These are phyloP conservation scores for Leucaena leucocephala DNA, from an alignment of 306 rosid genomes.

Conservation along the genomic window DNA sequence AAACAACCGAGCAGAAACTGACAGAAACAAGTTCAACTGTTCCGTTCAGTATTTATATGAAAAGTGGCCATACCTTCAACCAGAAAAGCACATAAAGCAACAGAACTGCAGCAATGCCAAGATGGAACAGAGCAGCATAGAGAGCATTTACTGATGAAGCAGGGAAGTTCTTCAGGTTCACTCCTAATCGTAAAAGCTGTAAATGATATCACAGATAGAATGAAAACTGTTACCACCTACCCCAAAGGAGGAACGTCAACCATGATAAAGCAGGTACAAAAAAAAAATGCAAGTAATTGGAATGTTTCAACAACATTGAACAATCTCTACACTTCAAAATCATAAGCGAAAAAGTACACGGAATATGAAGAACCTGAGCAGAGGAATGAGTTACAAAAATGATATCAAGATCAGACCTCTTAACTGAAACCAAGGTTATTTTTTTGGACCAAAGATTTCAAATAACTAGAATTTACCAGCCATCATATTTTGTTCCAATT, in stretches of 20 bases:
- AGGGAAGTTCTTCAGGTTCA: conserved; percentile 88
- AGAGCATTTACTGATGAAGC: conserved; percentile 62
- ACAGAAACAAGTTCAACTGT: conserved; percentile 28
- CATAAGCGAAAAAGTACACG: not conserved
- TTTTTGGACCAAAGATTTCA: not conserved
- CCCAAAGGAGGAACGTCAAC: conserved; percentile 24
- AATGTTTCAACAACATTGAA: conserved; percentile 3
- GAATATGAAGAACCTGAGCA: not conserved
- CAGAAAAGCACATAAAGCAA: conserved; percentile 85
- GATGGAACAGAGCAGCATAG: conserved; percentile 75
- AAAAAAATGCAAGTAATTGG: not conserved
- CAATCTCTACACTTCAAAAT: conserved; percentile 7
- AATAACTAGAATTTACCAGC: not conserved
- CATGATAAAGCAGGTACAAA: conserved; percentile 13
- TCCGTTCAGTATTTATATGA: not conserved
- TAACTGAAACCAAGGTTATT: not conserved
- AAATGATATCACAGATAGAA: conserved; percentile 35
- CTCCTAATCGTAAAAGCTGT: conserved; percentile 80
- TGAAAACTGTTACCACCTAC: conserved; percentile 14
- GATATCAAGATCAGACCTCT: conserved; percentile 14
- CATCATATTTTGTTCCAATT: not conserved
- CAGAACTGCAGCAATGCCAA: conserved; percentile 77
- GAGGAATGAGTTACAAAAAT: conserved; percentile 9
- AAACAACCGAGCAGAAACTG: conserved; percentile 14
- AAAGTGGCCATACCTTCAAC: conserved; percentile 75